phyloP scores from a whole-genome alignment of 129 eudicot genomes.

The Erigeron canadensis region DNA sequence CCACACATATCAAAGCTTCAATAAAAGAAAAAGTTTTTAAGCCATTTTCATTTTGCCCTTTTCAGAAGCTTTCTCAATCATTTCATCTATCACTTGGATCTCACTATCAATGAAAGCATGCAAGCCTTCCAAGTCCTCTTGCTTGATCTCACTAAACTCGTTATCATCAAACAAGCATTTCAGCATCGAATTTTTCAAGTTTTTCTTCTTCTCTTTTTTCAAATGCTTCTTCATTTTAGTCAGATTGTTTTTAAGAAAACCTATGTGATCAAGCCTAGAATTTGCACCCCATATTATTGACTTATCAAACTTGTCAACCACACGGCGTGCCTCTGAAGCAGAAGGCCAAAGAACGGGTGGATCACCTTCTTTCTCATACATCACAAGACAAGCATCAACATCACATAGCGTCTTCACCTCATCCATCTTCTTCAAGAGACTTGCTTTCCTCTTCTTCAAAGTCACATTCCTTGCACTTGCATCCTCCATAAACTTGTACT shows the following conservation, averaged over 20 bases:
- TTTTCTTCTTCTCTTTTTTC: constrained; percentile 17
- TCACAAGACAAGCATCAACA: constrained; percentile 30
- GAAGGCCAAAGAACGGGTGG: constrained; percentile 30
- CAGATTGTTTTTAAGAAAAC: constrained; percentile 17
- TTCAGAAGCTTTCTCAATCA: constrained; percentile 11
- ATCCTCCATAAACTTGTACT: constrained; percentile 18
- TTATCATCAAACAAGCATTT: constrained; percentile 15
- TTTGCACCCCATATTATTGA: constrained; percentile 7
- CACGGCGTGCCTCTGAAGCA: constrained; percentile 11
- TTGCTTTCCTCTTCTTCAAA: constrained; percentile 23
- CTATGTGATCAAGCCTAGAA: not conserved
- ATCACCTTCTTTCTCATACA: constrained; percentile 16
- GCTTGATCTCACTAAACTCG: not conserved
- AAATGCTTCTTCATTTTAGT: constrained; percentile 17
- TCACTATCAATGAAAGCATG: not conserved
- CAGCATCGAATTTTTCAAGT: not conserved
- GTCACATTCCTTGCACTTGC: constrained; percentile 4
- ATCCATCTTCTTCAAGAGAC: constrained; percentile 15
- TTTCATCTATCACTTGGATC: not conserved
- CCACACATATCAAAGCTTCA: not conserved
- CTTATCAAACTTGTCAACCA: constrained; percentile 11
- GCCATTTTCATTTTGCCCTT: not conserved
- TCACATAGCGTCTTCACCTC: constrained; percentile 30
- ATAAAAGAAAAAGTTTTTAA: constrained; percentile 15
- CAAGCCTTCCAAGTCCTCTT: constrained; percentile 14